Evolutionary conservation across 768 basidiomycete species (phyloP).

Genomic region (Lactifluus subvellereus): DNA sequence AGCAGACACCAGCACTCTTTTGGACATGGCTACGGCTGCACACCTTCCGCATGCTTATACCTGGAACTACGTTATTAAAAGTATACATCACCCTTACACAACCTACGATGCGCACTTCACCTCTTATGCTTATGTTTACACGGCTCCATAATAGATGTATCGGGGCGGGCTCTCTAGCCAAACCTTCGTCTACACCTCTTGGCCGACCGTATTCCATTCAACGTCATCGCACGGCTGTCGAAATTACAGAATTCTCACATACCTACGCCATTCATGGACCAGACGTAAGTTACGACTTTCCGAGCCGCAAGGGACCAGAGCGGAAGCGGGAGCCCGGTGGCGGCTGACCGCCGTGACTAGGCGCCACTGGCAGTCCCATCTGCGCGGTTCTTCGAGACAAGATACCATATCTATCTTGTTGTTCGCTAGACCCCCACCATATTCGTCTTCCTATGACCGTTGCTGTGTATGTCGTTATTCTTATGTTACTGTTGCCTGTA

Average conservation of each 20-base stretch:
- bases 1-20: not conserved
- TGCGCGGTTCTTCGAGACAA: not conserved
- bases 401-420: not conserved
- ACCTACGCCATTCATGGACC: not conserved
- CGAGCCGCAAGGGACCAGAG: not conserved
- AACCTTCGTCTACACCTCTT: not conserved
- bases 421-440: not conserved
- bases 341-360: not conserved
- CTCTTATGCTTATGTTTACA: not conserved
- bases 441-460: not conserved
- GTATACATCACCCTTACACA: not conserved
- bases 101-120: not conserved
- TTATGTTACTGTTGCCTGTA: not conserved
- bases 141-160: not conserved
- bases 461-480: not conserved
- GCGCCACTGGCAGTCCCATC: not conserved
- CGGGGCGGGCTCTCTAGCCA: not conserved
- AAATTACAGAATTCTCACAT: not conserved
- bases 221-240: not conserved
- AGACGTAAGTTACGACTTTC: not conserved
- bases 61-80: not conserved
- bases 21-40: not conserved
- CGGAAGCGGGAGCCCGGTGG: not conserved
- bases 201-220: not conserved
- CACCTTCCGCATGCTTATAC: not conserved